Percentiles rank a stretch among this genome's conserved stretches.
Evolutionary conservation across 495 filamentous ascomycete species (phyloP).

Genomic region (Aspergillus haitiensis): DNA sequence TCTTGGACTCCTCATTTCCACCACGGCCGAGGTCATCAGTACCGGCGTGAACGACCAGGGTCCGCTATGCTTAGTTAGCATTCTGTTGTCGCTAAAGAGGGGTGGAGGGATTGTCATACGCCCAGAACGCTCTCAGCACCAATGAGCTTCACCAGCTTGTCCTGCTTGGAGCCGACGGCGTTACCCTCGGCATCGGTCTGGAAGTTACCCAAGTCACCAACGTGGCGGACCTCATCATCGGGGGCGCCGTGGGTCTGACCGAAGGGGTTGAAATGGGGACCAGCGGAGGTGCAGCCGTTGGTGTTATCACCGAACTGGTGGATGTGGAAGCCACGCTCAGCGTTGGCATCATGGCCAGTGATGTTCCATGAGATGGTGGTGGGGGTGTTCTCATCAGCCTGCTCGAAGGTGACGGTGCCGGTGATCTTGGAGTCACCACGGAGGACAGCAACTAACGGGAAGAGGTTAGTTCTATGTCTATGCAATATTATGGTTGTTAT

Average conservation of each 20-base stretch:
- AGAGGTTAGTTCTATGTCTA: conserved; percentile 13
- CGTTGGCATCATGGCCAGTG: conserved; percentile 87
- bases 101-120: conserved; percentile 53
- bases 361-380: conserved; percentile 93
- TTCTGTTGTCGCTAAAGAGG: background rate
- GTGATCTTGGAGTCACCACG: conserved; percentile 93
- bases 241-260: conserved; percentile 90
- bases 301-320: conserved; percentile 99
- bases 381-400: conserved; percentile 71
- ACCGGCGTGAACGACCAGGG: conserved; percentile 89
- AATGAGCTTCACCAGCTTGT: conserved; percentile 88
- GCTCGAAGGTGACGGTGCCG: conserved; percentile 94
- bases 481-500: background rate
- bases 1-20: conserved; percentile 87
- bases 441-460: conserved; percentile 76
- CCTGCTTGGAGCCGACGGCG: conserved; percentile 69
- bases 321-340: conserved; percentile 95
- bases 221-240: conserved; percentile 78
- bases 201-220: conserved; percentile 97
- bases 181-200: conserved; percentile 90
- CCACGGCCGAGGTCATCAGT: conserved; percentile 95
- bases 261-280: conserved; percentile 97
- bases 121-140: conserved; percentile 93
- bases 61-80: conserved; percentile 59
- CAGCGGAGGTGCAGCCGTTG: conserved; percentile 97